These are phyloP conservation scores for Voacanga thouarsii DNA, from an alignment of 257 asterid species.

Conservation along the genomic window DNA sequence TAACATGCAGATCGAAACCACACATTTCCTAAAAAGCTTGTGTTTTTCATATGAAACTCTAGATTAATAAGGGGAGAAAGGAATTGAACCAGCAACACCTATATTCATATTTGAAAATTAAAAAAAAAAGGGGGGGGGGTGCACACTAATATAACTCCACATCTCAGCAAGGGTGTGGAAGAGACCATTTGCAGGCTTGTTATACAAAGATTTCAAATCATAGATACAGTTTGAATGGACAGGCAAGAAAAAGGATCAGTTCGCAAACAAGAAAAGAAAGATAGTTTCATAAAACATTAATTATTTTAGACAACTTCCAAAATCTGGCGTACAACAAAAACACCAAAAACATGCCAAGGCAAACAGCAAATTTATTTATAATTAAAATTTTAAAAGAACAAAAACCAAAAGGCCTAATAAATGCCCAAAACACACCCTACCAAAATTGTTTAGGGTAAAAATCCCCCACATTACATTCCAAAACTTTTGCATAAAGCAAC, in stretches of 20 bases:
- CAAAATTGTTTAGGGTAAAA: not conserved
- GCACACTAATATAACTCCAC: no score
- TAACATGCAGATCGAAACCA: constrained; percentile 4
- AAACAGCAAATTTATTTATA: not conserved
- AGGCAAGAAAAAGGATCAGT: not conserved
- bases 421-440: not conserved
- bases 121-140: no score
- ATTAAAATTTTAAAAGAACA: not conserved
- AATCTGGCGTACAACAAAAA: not conserved
- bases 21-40: not conserved
- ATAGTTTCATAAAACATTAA: not conserved
- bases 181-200: no score
- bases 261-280: not conserved
- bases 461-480: not conserved
- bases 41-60: not conserved
- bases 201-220: not conserved
- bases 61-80: not conserved
- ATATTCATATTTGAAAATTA: no score
- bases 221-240: not conserved
- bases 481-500: not conserved
- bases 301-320: not conserved
- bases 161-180: no score
- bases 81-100: not conserved
- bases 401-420: not conserved
- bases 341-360: not conserved